Conservation (phyloP, 2,329 filamentous ascomycete genomes). For the Byssochlamys sp. region DNA sequence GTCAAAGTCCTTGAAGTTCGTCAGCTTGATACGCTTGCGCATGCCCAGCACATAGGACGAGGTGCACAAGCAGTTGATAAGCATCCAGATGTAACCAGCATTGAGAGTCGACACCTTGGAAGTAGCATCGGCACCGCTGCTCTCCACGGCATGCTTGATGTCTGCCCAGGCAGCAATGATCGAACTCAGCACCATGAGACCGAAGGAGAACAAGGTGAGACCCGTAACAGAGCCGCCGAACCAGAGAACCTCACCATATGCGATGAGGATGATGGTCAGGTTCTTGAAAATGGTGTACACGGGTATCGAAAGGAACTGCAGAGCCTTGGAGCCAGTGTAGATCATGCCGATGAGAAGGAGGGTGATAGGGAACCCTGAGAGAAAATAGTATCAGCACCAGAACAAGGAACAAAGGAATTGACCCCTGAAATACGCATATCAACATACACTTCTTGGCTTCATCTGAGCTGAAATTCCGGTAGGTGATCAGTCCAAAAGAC, state of each 20-base stretch:
- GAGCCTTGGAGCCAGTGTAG: constrained; percentile 89
- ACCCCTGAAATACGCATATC: constrained; percentile 21
- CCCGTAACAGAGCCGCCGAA: constrained; percentile 86
- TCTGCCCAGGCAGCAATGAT: constrained; percentile 95
- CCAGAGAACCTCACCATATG: constrained; percentile 96
- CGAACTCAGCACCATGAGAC: constrained; percentile 90
- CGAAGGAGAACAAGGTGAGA: constrained; percentile 84
- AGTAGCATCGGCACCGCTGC: constrained; percentile 52
- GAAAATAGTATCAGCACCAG: neutral
- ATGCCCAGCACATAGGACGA: constrained; percentile 82
- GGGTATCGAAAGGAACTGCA: constrained; percentile 91
- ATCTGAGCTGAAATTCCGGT: constrained; percentile 71
- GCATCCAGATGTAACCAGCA: constrained; percentile 94
- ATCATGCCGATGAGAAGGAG: constrained; percentile 97
- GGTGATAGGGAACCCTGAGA: constrained; percentile 84
- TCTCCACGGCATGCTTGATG: constrained; percentile 72
- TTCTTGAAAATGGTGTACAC: constrained; percentile 99
- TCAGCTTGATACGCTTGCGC: constrained; percentile 98
- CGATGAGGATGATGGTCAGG: constrained; percentile 95
- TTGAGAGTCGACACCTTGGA: constrained; percentile 80
- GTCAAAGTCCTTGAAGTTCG: constrained; percentile 99
- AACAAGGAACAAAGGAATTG: neutral
- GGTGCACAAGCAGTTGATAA: constrained; percentile 89
- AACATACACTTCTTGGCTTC: constrained; percentile 96
- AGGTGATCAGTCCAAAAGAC: constrained; percentile 69